These are phyloP conservation scores for Penicillium bialowiezense DNA, from an alignment of 495 filamentous ascomycete genomes.

Conservation along the genomic window DNA sequence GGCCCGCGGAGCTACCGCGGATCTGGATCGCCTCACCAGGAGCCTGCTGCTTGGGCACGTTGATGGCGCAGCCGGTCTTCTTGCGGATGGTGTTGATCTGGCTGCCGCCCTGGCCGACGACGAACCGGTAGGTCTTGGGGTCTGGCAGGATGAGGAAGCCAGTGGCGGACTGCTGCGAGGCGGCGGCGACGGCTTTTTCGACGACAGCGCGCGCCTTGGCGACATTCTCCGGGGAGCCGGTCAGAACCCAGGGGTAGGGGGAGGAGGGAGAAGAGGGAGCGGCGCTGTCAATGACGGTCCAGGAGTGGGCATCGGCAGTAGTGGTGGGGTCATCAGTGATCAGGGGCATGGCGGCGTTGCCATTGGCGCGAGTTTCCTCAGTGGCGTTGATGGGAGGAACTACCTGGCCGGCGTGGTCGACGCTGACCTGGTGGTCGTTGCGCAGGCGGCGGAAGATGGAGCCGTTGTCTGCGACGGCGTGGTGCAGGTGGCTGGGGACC, in stretches of 20 bases:
- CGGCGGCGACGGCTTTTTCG: conserved; percentile 65
- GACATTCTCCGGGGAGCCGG: conserved; percentile 71
- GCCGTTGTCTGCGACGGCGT: conserved; percentile 82
- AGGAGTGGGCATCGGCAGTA: conserved; percentile 65
- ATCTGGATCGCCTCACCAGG: conserved; percentile 86
- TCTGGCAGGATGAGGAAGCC: conserved; percentile 91
- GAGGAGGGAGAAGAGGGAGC: conserved; percentile 30
- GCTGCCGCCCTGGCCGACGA: conserved; percentile 84
- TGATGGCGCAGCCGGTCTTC: conserved; percentile 88
- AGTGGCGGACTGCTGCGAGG: conserved; percentile 65
- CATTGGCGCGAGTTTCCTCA: conserved; percentile 38
- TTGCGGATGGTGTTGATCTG: conserved; percentile 91
- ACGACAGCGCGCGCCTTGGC: conserved; percentile 73
- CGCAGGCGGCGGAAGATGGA: conserved; percentile 85
- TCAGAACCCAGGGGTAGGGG: conserved; percentile 87
- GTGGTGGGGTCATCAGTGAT: conserved; percentile 79
- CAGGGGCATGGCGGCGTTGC: conserved; percentile 65
- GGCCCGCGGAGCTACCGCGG: conserved; percentile 69
- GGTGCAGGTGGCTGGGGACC: conserved; percentile 77
- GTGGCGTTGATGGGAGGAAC: conserved; percentile 62
- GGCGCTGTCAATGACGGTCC: conserved; percentile 66
- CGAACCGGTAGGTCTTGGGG: conserved; percentile 80
- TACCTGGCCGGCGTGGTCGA: conserved; percentile 81
- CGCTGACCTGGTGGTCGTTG: conserved; percentile 78
- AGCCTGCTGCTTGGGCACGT: conserved; percentile 77